Conservation (phyloP, 371 early-diverging fungal genomes). For the Lichtheimia ornata region DNA sequence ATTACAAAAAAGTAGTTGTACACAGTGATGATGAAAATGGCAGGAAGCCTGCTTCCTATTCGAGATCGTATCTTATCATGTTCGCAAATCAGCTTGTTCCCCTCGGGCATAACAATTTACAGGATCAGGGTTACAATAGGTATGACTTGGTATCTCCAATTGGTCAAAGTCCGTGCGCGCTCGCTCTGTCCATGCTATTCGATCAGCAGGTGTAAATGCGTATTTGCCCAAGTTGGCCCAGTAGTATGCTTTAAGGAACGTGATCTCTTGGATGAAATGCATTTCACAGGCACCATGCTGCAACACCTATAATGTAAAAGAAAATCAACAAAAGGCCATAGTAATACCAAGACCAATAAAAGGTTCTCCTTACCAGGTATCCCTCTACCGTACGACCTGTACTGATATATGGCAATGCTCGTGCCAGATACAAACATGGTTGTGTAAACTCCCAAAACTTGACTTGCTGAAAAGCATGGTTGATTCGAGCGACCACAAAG, state of each 20-base stretch:
- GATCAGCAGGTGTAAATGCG: conserved; percentile 36
- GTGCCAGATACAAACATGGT: conserved; percentile 40
- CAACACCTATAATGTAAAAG: conserved; percentile 21
- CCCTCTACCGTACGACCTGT: conserved; percentile 41
- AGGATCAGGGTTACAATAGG: conserved; percentile 34
- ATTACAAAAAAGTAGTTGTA: too few species aligned
- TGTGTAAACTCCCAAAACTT: conserved; percentile 47
- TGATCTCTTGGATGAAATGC: conserved; percentile 40
- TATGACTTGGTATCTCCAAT: conserved; percentile 27
- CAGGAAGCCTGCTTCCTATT: too few species aligned
- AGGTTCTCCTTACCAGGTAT: conserved; percentile 23
- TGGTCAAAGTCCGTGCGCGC: conserved; percentile 27
- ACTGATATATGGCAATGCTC: conserved; percentile 37
- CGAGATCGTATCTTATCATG: not conserved
- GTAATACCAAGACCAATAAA: too few species aligned
- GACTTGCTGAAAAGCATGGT: conserved; percentile 39
- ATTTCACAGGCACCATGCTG: conserved; percentile 35
- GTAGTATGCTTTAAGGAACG: conserved; percentile 39
- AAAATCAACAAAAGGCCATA: too few species aligned
- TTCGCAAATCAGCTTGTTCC: conserved; percentile 9
- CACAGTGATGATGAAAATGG: too few species aligned
- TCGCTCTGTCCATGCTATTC: conserved; percentile 34
- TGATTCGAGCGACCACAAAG: conserved; percentile 26
- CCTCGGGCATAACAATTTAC: conserved; percentile 9
- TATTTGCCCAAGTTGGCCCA: conserved; percentile 38